Evolutionary conservation across 805 yeast genomes (phyloP), one percentile per base, ranked within the genome.

Genomic region (Candida saitoana): DNA sequence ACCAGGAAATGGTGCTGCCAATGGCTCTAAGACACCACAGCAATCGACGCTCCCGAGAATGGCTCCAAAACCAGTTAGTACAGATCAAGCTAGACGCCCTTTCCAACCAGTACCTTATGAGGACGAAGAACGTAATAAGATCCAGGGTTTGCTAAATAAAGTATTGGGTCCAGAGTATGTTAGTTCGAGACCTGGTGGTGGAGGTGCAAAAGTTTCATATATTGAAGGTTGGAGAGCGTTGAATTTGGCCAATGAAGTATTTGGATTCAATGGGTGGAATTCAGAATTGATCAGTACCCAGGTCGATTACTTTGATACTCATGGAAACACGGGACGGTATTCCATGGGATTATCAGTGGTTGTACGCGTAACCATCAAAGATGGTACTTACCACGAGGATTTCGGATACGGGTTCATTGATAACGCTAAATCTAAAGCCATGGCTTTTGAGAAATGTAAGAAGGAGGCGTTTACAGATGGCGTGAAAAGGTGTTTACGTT

Each of bases 381-480:
- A 87, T 56, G 96, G 96, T 1, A 80, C 96, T 0, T 84, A 69
- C 54, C 88, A 82, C 42, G 93, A 84, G 54, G 85, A 84, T 45
- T 71, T 77, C 17, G 96, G 96, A 0, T 75, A 77, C 47, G 96
- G 95, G 4, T 76, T 74, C 39, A 75, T 79, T 17, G 93, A 86
- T 37, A 82, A 81, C 44, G 85, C 87, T 34, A 75, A 78, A 38
- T 71, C 80, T 17, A 82, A 78, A 56, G 83, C 84, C 2, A 76
- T 77, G 65, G 91, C 95, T 0, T 83, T 76, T 57, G 87, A 80
- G 41, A 88, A 86, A 56, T 84, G 95, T 43, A 82, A 80, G 57
- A 86, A 87, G 52, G 93, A 85, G 52, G 93, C 96, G 0, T 76
- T 83, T n/a, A 84, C 90, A 0, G 90, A 86, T 59, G 96, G 86